A percentile compares a stretch with the other conserved stretches of the same genome.
Conservation (phyloP, 2,329 filamentous ascomycete genomes). For the Paecilomyces niveus region DNA sequence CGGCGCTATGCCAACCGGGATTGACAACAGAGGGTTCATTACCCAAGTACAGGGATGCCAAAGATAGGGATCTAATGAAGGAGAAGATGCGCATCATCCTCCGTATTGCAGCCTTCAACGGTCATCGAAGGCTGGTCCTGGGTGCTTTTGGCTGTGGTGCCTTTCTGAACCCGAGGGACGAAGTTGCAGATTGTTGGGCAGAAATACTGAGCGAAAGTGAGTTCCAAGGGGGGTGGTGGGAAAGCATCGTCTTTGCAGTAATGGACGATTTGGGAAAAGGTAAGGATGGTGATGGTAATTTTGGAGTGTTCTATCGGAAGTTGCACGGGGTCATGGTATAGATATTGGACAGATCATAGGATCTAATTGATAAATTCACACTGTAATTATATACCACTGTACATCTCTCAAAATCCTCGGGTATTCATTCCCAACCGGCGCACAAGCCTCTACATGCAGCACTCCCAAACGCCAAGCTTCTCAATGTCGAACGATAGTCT, state of each 20-base stretch:
- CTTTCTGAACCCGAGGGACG: constrained; percentile 55
- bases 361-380: neutral
- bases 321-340: constrained; percentile 23
- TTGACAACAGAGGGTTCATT: constrained; percentile 8
- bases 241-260: constrained; percentile 59
- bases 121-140: constrained; percentile 55
- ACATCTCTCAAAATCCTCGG: neutral
- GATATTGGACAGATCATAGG: neutral
- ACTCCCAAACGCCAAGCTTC: constrained; percentile 5
- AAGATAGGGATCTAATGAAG: constrained; percentile 50
- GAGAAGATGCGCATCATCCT: constrained; percentile 57
- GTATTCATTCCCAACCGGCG: neutral
- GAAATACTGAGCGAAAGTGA: constrained; percentile 56
- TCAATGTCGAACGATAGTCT: neutral
- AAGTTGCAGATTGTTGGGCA: constrained; percentile 57
- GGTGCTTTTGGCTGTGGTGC: constrained; percentile 65
- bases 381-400: neutral
- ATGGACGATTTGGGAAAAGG: constrained; percentile 27
- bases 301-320: constrained; percentile 20
- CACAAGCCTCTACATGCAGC: neutral
- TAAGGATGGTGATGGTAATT: constrained; percentile 21
- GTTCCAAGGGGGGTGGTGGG: constrained; percentile 59
- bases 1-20: constrained; percentile 45
- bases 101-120: constrained; percentile 51
- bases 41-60: constrained; percentile 32